Base-by-base conservation (phyloP, 2,329 filamentous ascomycete species). In the Zymoseptoria pseudotritici region DNA sequence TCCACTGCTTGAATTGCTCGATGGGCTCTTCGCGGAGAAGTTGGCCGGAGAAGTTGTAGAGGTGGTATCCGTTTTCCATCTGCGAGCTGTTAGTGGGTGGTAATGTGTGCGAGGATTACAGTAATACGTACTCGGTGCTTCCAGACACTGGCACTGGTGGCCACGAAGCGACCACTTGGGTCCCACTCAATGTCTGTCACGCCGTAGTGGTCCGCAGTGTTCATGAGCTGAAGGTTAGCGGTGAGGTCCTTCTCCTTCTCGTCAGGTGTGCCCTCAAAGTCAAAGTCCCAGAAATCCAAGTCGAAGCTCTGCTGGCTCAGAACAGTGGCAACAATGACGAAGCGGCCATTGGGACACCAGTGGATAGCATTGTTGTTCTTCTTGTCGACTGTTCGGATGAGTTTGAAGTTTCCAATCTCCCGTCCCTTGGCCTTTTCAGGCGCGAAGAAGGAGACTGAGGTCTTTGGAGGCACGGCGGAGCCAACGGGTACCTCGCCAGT, bases 351-450 rank as follows among this genome's bases (percentile, higher is more conserved):
- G 22, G 94, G 94, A 20, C 91, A 96, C 94, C 94, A 99, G 85
- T 97, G 97, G 72, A 99, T 99, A 66, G 90, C 92, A 73, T 99
- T 99, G 84, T 89, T 96, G 79, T 95, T 97, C 86, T 97, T 97
- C 86, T 97, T 97, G 71, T 99, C 94, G 58, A 96, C 82, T 8
- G 92, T 97, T 65, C 91, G 87, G 67, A 97, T 87, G 74, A 95
- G 90, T 81, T 93, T 95, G 84, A 97, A 99, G 82, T 96, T 97
- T 65, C 94, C 94, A 36, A 90, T 82, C 22, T 83, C 82, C 56
- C 84, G 77, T 59, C 83, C 90, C 84, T 97, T 99, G 71, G 85
- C 80, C 82, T 96, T 97, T 76, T 99, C 94, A 0, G 94, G 92
- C 69, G 90, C 93, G 82, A 96, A 99, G 84, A 99, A 99, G 36